A percentile compares a stretch with the other conserved stretches of the same genome.
Evolutionary conservation across 1,139 yeast species (phyloP).

Genomic region (Debaryomycetaceae sp.): DNA sequence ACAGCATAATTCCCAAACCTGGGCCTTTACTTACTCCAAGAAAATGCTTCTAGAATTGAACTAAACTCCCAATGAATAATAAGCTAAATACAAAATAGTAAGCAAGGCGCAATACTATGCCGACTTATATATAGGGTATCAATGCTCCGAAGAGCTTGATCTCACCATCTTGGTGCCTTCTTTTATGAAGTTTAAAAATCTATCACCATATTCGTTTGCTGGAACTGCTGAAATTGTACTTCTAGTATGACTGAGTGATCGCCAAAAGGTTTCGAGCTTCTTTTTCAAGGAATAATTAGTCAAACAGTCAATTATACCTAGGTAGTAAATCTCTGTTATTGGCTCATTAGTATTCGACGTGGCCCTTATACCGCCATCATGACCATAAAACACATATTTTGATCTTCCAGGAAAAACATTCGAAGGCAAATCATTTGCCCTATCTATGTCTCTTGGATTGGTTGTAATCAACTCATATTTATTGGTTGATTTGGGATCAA

Average conservation of each 20-base stretch:
- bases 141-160: background rate
- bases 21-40: background rate
- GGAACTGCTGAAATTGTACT: constrained; percentile 85
- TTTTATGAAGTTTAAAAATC: constrained; percentile 73
- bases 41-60: background rate
- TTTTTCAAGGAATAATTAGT: constrained; percentile 80
- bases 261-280: constrained; percentile 80
- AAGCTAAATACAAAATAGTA: background rate
- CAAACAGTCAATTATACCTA: constrained; percentile 92
- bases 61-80: background rate
- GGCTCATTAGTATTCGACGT: constrained; percentile 66
- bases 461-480: constrained; percentile 44
- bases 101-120: background rate
- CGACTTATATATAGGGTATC: background rate
- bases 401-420: constrained; percentile 49
- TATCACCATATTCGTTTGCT: constrained; percentile 81
- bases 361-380: constrained; percentile 83
- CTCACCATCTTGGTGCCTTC: constrained; percentile 21
- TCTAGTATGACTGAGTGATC: constrained; percentile 68
- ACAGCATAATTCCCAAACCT: too few relatives aligned
- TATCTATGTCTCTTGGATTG: constrained; percentile 43
- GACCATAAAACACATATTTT: constrained; percentile 64
- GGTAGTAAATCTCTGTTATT: constrained; percentile 69
- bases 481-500: constrained; percentile 43
- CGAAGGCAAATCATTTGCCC: constrained; percentile 40